These are phyloP conservation scores for Metschnikowia vanudenii DNA, from an alignment of 805 yeast genomes.

Conservation along the genomic window DNA sequence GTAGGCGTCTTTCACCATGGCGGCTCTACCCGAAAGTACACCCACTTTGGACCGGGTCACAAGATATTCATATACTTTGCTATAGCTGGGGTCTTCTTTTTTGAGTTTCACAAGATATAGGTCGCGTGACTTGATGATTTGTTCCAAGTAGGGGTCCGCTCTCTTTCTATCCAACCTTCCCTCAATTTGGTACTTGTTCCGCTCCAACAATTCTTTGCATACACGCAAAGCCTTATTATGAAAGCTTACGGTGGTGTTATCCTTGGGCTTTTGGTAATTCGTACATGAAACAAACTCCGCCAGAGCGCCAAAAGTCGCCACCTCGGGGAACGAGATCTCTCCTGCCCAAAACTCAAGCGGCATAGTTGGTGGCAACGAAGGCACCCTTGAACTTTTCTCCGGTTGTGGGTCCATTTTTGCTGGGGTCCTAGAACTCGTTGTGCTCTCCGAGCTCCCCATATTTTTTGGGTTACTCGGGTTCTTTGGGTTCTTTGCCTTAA, in stretches of 20 bases:
- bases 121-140: constrained; percentile 49
- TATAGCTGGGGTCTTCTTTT: constrained; percentile 23
- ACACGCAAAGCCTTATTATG: constrained; percentile 28
- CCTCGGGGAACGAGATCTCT: constrained; percentile 47
- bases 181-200: constrained; percentile 44
- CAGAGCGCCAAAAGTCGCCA: constrained; percentile 42
- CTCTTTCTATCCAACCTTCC: constrained; percentile 58
- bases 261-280: constrained; percentile 21
- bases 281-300: constrained; percentile 40
- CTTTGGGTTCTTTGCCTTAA: constrained; percentile 19
- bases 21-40: constrained; percentile 51
- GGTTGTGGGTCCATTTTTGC: not conserved
- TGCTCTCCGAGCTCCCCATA: too few species aligned
- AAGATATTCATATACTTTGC: constrained; percentile 45
- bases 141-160: constrained; percentile 58
- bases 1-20: constrained; percentile 62
- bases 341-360: constrained; percentile 44
- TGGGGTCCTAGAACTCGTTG: not conserved
- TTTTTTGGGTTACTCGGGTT: not conserved
- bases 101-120: constrained; percentile 49
- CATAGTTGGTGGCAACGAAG: constrained; percentile 17
- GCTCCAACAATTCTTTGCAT: constrained; percentile 30
- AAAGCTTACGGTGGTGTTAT: constrained; percentile 17
- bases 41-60: constrained; percentile 51
- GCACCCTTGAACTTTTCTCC: not conserved